Percentiles rank a stretch among this genome's conserved stretches.
phyloP scores from a whole-genome alignment of 2,329 filamentous ascomycete species.

The Arachnomyces sp. region DNA sequence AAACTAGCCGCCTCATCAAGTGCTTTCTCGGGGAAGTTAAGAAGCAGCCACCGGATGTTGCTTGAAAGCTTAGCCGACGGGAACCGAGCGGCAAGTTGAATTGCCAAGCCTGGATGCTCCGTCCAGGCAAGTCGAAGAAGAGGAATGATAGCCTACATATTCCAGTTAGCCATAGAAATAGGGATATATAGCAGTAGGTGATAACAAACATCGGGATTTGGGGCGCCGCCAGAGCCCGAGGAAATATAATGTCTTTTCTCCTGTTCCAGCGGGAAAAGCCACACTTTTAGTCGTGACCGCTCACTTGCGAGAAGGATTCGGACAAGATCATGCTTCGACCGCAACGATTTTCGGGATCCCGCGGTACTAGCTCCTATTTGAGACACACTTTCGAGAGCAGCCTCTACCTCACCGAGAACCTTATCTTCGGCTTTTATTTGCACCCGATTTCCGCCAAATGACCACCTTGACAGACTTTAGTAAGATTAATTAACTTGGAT shows the following conservation, averaged over 20 bases:
- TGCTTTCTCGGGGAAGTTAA: constrained; percentile 78
- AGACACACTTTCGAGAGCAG: constrained; percentile 57
- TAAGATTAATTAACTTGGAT: neutral
- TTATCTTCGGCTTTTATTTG: constrained; percentile 90
- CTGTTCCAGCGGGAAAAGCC: constrained; percentile 74
- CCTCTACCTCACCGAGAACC: constrained; percentile 67
- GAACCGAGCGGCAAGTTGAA: constrained; percentile 75
- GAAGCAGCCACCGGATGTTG: constrained; percentile 70
- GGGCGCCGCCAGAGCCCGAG: constrained; percentile 36
- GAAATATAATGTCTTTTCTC: constrained; percentile 48
- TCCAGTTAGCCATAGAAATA: neutral
- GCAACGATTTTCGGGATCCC: constrained; percentile 57
- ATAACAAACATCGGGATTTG: constrained; percentile 30
- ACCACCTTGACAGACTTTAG: constrained; percentile 56
- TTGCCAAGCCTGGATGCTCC: constrained; percentile 76
- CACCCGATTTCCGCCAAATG: constrained; percentile 86
- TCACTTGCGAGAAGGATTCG: constrained; percentile 76
- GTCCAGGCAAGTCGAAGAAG: constrained; percentile 78
- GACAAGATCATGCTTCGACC: constrained; percentile 76
- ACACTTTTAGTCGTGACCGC: constrained; percentile 73
- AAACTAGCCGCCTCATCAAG: constrained; percentile 75
- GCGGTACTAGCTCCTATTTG: constrained; percentile 42
- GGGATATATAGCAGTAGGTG: neutral
- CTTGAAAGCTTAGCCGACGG: constrained; percentile 62
- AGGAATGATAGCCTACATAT: constrained; percentile 47